Percentiles rank a stretch among this genome's conserved stretches.
These are phyloP conservation scores for Favolaschia claudopus DNA, from an alignment of 768 basidiomycete species.

Conservation along the genomic window DNA sequence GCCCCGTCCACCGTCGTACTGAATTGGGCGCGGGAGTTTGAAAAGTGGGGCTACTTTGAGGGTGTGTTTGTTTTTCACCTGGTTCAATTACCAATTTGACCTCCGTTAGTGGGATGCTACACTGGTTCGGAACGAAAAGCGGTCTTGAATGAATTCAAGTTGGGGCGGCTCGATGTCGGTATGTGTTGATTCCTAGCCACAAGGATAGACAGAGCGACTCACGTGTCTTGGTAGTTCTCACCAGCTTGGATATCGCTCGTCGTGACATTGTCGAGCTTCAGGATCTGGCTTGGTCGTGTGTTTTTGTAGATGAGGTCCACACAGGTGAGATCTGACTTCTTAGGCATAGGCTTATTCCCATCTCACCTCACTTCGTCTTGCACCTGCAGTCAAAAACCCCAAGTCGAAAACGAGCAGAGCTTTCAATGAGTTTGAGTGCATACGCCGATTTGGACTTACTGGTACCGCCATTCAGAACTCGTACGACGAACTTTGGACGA, in stretches of 20 bases:
- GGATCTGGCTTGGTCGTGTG: constrained; percentile 71
- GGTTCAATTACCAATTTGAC: background rate
- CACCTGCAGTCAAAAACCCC: constrained; percentile 87
- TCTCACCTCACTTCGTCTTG: too few species aligned
- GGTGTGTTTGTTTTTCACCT: background rate
- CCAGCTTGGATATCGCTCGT: constrained; percentile 79
- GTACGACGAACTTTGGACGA: constrained; percentile 90
- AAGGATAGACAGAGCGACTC: too few species aligned
- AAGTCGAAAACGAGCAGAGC: constrained; percentile 70
- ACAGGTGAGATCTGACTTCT: too few species aligned
- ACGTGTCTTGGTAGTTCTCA: constrained; percentile 65
- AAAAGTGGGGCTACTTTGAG: constrained; percentile 97
- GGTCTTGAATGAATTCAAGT: constrained; percentile 73
- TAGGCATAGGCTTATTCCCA: too few species aligned
- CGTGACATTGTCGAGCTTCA: constrained; percentile 74
- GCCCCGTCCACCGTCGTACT: constrained; percentile 84
- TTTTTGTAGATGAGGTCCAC: constrained; percentile 92
- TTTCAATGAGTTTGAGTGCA: constrained; percentile 73
- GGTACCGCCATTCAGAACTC: constrained; percentile 85
- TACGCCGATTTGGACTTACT: constrained; percentile 83
- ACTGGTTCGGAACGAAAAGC: constrained; percentile 61
- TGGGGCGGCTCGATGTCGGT: constrained; percentile 89
- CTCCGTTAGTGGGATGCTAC: constrained; percentile 64
- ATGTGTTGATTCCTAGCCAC: too few species aligned
- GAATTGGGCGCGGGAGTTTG: constrained; percentile 92